Conservation (phyloP, 345 rosid species). For the Citrus medica region DNA sequence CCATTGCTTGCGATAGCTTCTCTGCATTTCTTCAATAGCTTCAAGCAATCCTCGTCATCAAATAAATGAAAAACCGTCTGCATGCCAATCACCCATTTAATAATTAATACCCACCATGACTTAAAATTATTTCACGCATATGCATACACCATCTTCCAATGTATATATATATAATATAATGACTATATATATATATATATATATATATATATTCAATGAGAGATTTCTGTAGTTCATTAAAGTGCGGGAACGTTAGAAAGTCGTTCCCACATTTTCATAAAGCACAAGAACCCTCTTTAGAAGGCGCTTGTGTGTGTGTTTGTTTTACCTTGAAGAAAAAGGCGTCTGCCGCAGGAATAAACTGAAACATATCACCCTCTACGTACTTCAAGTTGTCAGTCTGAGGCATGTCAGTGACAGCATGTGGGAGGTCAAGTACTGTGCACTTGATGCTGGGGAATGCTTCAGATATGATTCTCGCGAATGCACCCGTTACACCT, state of each 20-base stretch:
- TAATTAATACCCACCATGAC: too few relatives aligned
- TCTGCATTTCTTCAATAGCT: conserved; percentile 38
- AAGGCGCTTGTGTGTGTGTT: too few relatives aligned
- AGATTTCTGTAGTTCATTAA: too few relatives aligned
- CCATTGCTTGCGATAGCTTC: conserved; percentile 21
- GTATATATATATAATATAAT: too few relatives aligned
- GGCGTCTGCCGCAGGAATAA: conserved; percentile 12
- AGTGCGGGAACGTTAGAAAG: too few relatives aligned
- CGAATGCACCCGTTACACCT: conserved; percentile 20
- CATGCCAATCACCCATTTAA: neutral
- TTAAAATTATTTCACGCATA: too few relatives aligned
- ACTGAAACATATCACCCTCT: conserved; percentile 23
- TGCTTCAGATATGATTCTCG: conserved; percentile 10
- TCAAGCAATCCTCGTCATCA: conserved; percentile 45
- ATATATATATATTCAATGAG: too few relatives aligned
- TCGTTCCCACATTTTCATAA: too few relatives aligned
- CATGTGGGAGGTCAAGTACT: conserved; percentile 18
- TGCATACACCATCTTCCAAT: too few relatives aligned
- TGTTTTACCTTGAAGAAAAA: conserved; percentile 8
- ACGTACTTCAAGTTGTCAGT: conserved; percentile 2
- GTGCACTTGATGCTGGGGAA: conserved; percentile 14
- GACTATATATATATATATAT: too few relatives aligned
- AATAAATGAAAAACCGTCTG: conserved; percentile 39
- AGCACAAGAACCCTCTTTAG: neutral
- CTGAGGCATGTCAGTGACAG: conserved; percentile 5